phyloP scores from a whole-genome alignment of 768 basidiomycete genomes.

The Russula foetens region DNA sequence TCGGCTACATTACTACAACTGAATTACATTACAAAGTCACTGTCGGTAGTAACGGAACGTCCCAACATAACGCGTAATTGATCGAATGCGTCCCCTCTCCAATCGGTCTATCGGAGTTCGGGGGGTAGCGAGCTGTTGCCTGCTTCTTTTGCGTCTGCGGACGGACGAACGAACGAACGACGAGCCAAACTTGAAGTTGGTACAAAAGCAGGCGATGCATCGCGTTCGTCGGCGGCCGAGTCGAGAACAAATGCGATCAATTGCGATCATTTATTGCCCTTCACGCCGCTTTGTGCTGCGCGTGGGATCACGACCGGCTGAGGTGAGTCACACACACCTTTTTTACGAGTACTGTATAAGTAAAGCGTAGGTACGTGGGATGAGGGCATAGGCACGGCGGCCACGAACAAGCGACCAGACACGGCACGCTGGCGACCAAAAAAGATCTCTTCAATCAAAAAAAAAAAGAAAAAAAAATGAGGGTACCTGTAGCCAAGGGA shows the following conservation, averaged over 20 bases:
- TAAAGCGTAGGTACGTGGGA: neutral
- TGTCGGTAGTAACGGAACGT: conserved; percentile 1
- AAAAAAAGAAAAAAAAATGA: neutral
- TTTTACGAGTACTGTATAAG: too few species aligned
- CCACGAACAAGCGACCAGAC: neutral
- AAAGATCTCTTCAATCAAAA: neutral
- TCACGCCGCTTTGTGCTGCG: neutral
- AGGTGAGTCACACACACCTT: too few species aligned
- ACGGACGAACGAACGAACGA: neutral
- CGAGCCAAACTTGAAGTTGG: neutral
- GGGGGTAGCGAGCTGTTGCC: neutral
- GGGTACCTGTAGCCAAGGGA: neutral
- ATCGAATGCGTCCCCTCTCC: neutral
- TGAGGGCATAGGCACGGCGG: conserved; percentile 11
- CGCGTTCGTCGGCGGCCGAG: neutral
- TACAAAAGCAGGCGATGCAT: neutral
- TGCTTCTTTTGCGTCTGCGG: neutral
- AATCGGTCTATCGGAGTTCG: neutral
- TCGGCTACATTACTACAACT: too few species aligned
- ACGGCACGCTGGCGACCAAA: neutral
- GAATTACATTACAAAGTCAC: too few species aligned
- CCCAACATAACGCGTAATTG: neutral
- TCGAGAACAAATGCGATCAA: neutral
- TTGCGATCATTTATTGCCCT: neutral
- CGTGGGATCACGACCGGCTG: neutral